These are phyloP conservation scores for Malassezia japonica DNA, from an alignment of 1,284 basidiomycete species.

Conservation along the genomic window DNA sequence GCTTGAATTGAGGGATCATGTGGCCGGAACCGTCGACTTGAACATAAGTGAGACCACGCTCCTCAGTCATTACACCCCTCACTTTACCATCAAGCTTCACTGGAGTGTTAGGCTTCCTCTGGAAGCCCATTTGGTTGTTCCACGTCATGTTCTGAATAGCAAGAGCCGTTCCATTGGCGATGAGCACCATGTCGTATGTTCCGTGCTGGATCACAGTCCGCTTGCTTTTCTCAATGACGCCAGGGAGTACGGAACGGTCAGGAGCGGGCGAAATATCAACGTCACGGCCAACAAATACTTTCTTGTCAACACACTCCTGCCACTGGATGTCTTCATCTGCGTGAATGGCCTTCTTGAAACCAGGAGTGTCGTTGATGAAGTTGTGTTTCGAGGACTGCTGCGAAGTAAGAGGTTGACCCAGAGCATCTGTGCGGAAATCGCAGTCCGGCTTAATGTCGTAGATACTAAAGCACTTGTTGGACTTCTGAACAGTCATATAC, in stretches of 20 bases:
- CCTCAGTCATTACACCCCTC: constrained; percentile 2
- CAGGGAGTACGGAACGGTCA: constrained; percentile 23
- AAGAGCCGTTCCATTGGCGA: constrained; percentile 32
- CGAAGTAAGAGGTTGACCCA: constrained; percentile 18
- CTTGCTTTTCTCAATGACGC: constrained; percentile 31
- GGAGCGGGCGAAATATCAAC: background rate
- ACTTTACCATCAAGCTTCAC: background rate
- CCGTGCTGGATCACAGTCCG: constrained; percentile 36
- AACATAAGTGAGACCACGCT: constrained; percentile 10
- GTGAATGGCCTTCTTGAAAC: constrained; percentile 36
- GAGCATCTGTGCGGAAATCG: constrained; percentile 10
- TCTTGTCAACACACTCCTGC: constrained; percentile 21
- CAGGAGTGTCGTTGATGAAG: constrained; percentile 27
- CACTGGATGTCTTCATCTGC: constrained; percentile 23
- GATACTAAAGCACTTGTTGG: constrained; percentile 7
- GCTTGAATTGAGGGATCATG: constrained; percentile 41
- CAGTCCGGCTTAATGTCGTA: constrained; percentile 11
- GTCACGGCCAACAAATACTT: constrained; percentile 21
- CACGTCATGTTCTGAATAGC: constrained; percentile 47
- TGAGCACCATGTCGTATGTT: constrained; percentile 29
- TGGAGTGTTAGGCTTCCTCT: constrained; percentile 3
- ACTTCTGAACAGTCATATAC: background rate
- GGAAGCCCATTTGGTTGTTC: constrained; percentile 39
- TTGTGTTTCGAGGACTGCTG: constrained; percentile 15
- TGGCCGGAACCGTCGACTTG: constrained; percentile 20